These are phyloP conservation scores for Lipomyces spencermartinsiae DNA, from an alignment of 805 yeast genomes.

Conservation along the genomic window DNA sequence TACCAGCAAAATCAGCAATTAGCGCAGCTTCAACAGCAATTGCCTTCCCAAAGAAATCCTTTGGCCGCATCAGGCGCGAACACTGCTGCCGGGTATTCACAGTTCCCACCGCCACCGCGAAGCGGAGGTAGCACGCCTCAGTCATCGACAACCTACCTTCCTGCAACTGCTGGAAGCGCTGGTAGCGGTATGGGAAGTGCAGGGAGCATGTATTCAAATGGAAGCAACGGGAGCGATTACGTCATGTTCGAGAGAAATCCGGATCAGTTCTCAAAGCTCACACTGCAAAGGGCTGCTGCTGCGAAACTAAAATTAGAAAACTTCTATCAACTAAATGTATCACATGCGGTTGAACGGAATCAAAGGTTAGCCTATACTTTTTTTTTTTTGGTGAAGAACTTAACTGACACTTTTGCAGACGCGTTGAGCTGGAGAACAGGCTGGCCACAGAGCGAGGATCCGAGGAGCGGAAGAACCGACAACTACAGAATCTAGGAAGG, in stretches of 20 bases:
- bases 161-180: slow-evolving; percentile 52
- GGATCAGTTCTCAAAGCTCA: slow-evolving; percentile 68
- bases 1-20: slow-evolving; percentile 26
- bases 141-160: slow-evolving; percentile 74
- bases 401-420: slow-evolving; percentile 40
- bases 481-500: slow-evolving; percentile 79
- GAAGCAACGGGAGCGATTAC: slow-evolving; percentile 50
- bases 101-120: slow-evolving; percentile 26
- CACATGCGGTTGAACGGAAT: slow-evolving; percentile 93
- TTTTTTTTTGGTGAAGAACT: neutral
- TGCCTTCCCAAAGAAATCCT: slow-evolving; percentile 30
- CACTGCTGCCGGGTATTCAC: slow-evolving; percentile 35
- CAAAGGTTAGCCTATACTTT: slow-evolving; percentile 58
- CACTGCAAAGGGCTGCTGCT: slow-evolving; percentile 86
- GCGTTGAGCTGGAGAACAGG: slow-evolving; percentile 80
- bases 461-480: slow-evolving; percentile 85
- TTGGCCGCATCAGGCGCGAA: slow-evolving; percentile 19
- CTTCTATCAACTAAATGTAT: slow-evolving; percentile 81
- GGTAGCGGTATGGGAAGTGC: slow-evolving; percentile 9
- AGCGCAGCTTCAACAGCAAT: slow-evolving; percentile 36
- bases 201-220: slow-evolving; percentile 5
- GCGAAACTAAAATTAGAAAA: slow-evolving; percentile 82
- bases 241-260: slow-evolving; percentile 85
- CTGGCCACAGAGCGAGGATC: slow-evolving; percentile 73
- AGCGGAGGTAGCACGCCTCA: slow-evolving; percentile 8